These are phyloP conservation scores for Lichina pygmaea DNA, from an alignment of 495 filamentous ascomycete species.

Conservation along the genomic window DNA sequence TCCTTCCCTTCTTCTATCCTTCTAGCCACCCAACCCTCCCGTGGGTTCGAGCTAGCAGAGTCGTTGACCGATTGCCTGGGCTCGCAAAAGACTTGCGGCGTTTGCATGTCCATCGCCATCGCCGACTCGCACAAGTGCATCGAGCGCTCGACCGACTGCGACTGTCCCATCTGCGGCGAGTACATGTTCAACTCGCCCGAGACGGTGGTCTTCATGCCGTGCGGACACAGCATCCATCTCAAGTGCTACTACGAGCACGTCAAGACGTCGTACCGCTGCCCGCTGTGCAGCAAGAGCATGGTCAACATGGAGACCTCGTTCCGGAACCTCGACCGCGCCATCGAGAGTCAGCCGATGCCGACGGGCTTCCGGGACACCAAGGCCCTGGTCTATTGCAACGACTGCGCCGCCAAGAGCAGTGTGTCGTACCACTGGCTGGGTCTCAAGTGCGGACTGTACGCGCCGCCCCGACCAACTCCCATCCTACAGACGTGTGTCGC, in stretches of 20 bases:
- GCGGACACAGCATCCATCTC: slow-evolving; percentile 85
- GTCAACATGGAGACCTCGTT: slow-evolving; percentile 96
- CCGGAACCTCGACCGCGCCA: slow-evolving; percentile 60
- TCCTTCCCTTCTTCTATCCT: neutral
- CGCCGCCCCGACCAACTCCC: neutral
- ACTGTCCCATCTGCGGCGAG: slow-evolving; percentile 94
- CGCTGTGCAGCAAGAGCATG: slow-evolving; percentile 77
- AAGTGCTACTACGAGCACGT: slow-evolving; percentile 66
- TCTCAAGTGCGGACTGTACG: slow-evolving; percentile 55
- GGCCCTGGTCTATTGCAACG: slow-evolving; percentile 73
- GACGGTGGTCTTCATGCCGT: slow-evolving; percentile 78
- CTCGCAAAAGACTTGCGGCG: slow-evolving; percentile 43
- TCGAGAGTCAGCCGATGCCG: slow-evolving; percentile 80
- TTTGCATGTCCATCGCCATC: slow-evolving; percentile 69
- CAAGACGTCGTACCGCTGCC: slow-evolving; percentile 73
- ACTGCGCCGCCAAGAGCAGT: slow-evolving; percentile 65
- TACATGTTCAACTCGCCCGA: slow-evolving; percentile 90
- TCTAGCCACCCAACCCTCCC: too few species aligned
- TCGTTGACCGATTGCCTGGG: too few species aligned
- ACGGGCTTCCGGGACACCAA: slow-evolving; percentile 50
- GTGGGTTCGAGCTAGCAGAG: too few species aligned
- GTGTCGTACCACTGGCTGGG: slow-evolving; percentile 89
- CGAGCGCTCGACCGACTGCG: slow-evolving; percentile 77
- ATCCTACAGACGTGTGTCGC: neutral
- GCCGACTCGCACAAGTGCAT: slow-evolving; percentile 75